Percentiles rank a stretch among this genome's conserved stretches.
These are phyloP conservation scores for Sindora glabra DNA, from an alignment of 306 rosid species.

Conservation along the genomic window DNA sequence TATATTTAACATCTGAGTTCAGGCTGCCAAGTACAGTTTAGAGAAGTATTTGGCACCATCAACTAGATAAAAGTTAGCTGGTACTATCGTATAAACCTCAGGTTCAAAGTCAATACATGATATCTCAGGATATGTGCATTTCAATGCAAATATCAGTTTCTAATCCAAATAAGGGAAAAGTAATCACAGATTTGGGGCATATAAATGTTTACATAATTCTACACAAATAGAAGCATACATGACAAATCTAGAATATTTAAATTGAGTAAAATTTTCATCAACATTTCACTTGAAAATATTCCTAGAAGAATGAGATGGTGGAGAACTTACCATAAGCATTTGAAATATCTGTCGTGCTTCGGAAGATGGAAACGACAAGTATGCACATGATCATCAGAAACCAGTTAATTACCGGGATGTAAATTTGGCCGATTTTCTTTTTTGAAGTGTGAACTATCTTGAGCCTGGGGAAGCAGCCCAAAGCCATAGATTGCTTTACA, in stretches of 20 bases:
- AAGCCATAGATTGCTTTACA: slow-evolving; percentile 95
- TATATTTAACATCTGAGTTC: not conserved
- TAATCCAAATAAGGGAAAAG: not conserved
- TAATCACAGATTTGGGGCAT: not conserved
- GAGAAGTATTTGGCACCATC: not conserved
- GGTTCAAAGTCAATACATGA: not conserved
- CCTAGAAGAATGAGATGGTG: slow-evolving; percentile 7
- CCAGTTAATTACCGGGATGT: slow-evolving; percentile 86
- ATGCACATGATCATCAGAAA: slow-evolving; percentile 92
- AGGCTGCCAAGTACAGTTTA: not conserved
- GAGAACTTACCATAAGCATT: slow-evolving; percentile 80
- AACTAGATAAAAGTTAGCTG: not conserved
- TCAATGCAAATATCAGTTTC: not conserved
- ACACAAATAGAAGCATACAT: not conserved
- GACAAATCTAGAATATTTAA: not conserved
- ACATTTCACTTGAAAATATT: no score
- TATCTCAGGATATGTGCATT: not conserved
- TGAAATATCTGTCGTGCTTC: slow-evolving; percentile 84
- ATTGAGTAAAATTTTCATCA: not conserved
- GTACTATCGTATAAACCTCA: not conserved
- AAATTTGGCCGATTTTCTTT: slow-evolving; percentile 86
- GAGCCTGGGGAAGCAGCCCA: slow-evolving; percentile 96
- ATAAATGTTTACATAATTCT: not conserved
- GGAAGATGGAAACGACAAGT: slow-evolving; percentile 70
- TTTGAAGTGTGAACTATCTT: slow-evolving; percentile 92